Conservation (phyloP, 2,329 filamentous ascomycete genomes). For the Oidium heveae region DNA sequence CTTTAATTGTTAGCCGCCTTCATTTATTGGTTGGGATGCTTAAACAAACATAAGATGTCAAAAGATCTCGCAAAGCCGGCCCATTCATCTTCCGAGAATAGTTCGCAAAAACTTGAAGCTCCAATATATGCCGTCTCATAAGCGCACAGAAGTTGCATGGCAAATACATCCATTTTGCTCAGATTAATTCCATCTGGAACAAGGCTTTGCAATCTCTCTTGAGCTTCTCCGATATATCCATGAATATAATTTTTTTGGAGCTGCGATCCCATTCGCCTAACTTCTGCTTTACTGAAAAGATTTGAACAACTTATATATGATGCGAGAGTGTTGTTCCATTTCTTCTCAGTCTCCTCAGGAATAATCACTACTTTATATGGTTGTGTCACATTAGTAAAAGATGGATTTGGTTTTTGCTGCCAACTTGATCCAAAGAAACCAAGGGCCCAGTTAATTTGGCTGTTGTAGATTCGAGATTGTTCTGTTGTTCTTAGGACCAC, state of each 20-base stretch:
- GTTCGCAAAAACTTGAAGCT: slow-evolving; percentile 23
- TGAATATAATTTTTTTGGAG: slow-evolving; percentile 20
- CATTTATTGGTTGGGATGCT: neutral
- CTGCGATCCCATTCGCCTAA: slow-evolving; percentile 16
- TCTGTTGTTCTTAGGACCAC: slow-evolving; percentile 27
- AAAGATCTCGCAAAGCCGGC: slow-evolving; percentile 25
- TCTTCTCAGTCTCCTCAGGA: slow-evolving; percentile 17
- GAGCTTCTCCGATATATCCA: slow-evolving; percentile 20
- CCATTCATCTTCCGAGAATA: slow-evolving; percentile 30
- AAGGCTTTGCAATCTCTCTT: slow-evolving; percentile 20
- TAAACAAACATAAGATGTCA: slow-evolving; percentile 23
- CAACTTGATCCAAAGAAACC: slow-evolving; percentile 26
- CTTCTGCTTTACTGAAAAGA: slow-evolving; percentile 10
- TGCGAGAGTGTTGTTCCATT: slow-evolving; percentile 26
- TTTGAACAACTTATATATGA: slow-evolving; percentile 24
- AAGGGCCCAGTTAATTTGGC: slow-evolving; percentile 25
- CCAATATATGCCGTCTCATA: slow-evolving; percentile 27
- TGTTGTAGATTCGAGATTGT: slow-evolving; percentile 28
- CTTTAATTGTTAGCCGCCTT: neutral
- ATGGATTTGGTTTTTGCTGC: slow-evolving; percentile 15
- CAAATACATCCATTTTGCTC: slow-evolving; percentile 24
- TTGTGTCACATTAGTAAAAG: slow-evolving; percentile 17
- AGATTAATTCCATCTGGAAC: slow-evolving; percentile 23
- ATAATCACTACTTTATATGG: slow-evolving; percentile 24
- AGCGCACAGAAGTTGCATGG: slow-evolving; percentile 26